phyloP scores from a whole-genome alignment of 352 stramenopile species.

The Pythium sukuiense region DNA sequence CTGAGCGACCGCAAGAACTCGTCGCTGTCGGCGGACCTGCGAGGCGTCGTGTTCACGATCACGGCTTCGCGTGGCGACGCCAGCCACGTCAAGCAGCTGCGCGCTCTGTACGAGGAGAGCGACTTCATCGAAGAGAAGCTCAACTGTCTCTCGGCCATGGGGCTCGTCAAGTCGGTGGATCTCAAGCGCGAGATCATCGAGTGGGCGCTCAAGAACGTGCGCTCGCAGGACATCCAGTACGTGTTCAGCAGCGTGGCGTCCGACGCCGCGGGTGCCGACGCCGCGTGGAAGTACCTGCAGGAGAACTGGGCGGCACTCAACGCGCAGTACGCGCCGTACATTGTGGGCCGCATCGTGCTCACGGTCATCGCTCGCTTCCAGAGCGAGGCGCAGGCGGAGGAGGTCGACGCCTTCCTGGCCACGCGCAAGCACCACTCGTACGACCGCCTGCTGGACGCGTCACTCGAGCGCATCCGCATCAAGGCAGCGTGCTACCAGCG shows the following conservation, averaged over 20 bases:
- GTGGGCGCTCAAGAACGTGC: constrained; percentile 69
- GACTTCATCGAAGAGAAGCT: constrained; percentile 84
- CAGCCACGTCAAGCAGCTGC: constrained; percentile 44
- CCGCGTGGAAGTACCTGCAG: constrained; percentile 77
- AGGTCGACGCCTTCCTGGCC: constrained; percentile 65
- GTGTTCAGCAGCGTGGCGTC: constrained; percentile 71
- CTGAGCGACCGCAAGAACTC: constrained; percentile 46
- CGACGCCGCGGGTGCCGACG: constrained; percentile 46
- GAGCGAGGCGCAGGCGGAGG: constrained; percentile 45
- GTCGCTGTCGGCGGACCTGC: constrained; percentile 56
- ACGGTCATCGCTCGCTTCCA: constrained; percentile 63
- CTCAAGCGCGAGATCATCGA: constrained; percentile 67
- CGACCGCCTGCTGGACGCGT: constrained; percentile 58
- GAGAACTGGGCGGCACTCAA: constrained; percentile 67
- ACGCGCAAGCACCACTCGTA: constrained; percentile 72
- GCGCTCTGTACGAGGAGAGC: constrained; percentile 64
- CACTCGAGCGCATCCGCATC: constrained; percentile 74
- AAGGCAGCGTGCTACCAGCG: constrained; percentile 63
- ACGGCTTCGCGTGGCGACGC: constrained; percentile 48
- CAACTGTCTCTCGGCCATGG: constrained; percentile 73
- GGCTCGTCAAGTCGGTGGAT: constrained; percentile 53
- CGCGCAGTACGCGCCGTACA: constrained; percentile 55
- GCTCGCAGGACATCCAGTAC: constrained; percentile 83
- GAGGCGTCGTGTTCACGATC: constrained; percentile 62
- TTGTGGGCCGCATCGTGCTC: constrained; percentile 72